These are phyloP conservation scores for Pseudogymnoascus sp. DNA, from an alignment of 2,329 filamentous ascomycete genomes.

Conservation along the genomic window DNA sequence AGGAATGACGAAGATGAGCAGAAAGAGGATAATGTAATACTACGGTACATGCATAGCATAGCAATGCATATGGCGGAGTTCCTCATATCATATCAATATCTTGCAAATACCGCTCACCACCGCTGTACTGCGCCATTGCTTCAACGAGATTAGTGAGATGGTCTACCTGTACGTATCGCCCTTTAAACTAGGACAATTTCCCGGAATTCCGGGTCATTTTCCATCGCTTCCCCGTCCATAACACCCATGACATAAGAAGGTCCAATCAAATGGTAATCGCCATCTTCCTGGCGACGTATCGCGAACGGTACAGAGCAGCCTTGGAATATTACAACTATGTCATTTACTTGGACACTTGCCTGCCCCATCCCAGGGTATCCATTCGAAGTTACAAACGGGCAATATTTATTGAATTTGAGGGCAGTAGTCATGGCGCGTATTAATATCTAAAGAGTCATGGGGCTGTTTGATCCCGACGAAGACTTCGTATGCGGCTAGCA, in stretches of 20 bases:
- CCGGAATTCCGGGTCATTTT: not conserved
- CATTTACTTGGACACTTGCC: not conserved
- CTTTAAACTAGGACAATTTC: not conserved
- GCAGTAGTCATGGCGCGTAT: not conserved
- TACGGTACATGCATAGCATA: not conserved
- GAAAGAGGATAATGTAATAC: not conserved
- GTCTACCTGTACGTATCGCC: not conserved
- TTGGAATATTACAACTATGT: not conserved
- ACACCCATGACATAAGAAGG: not conserved
- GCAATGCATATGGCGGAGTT: not conserved
- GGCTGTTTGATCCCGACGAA: not conserved
- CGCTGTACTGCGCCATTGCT: too few relatives aligned
- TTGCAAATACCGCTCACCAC: too few relatives aligned
- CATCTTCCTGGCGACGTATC: not conserved
- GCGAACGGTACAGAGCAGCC: not conserved
- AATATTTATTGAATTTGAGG: not conserved
- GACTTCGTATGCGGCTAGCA: not conserved
- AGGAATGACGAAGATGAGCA: not conserved
- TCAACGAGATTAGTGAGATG: not conserved
- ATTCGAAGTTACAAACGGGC: not conserved
- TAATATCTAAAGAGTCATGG: not conserved
- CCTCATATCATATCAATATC: too few relatives aligned
- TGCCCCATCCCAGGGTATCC: not conserved
- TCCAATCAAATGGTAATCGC: not conserved
- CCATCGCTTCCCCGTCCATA: not conserved